Base-by-base conservation (phyloP, 2,329 filamentous ascomycete species). In the Cordyceps pruinosa region DNA sequence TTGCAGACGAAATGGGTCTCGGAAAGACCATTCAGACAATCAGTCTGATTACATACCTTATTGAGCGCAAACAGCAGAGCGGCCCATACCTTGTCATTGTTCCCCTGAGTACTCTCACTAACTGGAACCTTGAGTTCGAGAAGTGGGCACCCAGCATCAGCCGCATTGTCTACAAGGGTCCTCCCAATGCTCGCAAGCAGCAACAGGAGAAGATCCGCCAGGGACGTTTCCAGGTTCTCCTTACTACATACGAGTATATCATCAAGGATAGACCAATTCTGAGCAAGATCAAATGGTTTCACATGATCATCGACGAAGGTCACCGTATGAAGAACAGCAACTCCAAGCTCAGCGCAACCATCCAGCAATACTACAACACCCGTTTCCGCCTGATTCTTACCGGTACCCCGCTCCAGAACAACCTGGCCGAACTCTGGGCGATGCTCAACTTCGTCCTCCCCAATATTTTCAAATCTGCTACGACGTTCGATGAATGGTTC, bases 1-100 rank as follows among this genome's bases (percentile, higher is more conserved):
- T 99, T 66, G 94, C 94, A 59, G 94, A 99, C 68, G 94, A 99
- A 75, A 99, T 99, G 94, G 94, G 94, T 86, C 89, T 99, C 63
- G 94, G 94, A 72, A 99, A 99, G 77, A 99, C 94, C 0, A 99
- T 99, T 65, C 94, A 99, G 74, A 97, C 94, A 45, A 99, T 99
- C 74, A 96, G 90, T 78, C 77, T 99, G 75, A 89, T 99, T 67
- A 97, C 93, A 3, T 95, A 99, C 69, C 86, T 99, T 61, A 97
- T 99, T 64, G 94, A 97, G 77, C 88, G 85, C 76, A 99, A 99
- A 79, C 83, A 87, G 65, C 92, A 97, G 68, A 84, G 84, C 55
- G 94, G 94, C 0, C 94, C 94, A 0, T 99, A 94, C 73, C 78
- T 99, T 61, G 94, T 99, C 65, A 97, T 99, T 66, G 94, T 99